Conservation (phyloP, 1,284 basidiomycete genomes). For the Xanthoconium separans region DNA sequence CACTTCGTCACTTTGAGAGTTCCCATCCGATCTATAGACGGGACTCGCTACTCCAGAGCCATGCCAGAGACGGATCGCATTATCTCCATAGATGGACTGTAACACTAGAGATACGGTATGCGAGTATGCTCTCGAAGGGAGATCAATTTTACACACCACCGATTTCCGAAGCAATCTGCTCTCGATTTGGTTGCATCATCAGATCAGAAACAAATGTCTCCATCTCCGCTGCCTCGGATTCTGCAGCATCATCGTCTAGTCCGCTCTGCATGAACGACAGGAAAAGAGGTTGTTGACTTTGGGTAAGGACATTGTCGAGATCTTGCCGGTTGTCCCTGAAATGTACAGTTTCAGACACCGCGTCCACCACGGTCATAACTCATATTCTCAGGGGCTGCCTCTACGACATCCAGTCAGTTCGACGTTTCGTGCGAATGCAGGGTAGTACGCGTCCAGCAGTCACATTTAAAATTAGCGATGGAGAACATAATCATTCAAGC, state of each 20-base stretch:
- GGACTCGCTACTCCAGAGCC: constrained; percentile 32
- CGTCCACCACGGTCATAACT: not conserved
- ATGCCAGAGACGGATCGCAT: constrained; percentile 57
- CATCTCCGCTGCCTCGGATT: constrained; percentile 37
- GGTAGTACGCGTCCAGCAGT: no score
- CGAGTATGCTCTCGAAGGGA: not conserved
- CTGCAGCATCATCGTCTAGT: constrained; percentile 8
- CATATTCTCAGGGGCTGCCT: not conserved
- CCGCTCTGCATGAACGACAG: constrained; percentile 18
- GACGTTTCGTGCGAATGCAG: no score
- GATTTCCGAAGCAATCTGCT: constrained; percentile 63
- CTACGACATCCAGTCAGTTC: not conserved
- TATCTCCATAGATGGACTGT: constrained; percentile 80
- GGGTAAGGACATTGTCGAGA: constrained; percentile 8
- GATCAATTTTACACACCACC: constrained; percentile 48
- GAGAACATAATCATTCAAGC: not conserved
- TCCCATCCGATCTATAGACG: constrained; percentile 1
- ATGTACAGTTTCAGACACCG: constrained; percentile 4
- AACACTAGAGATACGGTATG: constrained; percentile 50
- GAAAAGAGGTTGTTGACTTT: not conserved
- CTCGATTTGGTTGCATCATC: constrained; percentile 47
- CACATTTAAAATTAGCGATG: not conserved
- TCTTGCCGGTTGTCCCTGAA: not conserved
- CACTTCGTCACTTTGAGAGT: constrained; percentile 2
- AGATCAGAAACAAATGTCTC: constrained; percentile 49